These are phyloP conservation scores for Gleditsia sinensis DNA, from an alignment of 306 rosid genomes.

Conservation along the genomic window DNA sequence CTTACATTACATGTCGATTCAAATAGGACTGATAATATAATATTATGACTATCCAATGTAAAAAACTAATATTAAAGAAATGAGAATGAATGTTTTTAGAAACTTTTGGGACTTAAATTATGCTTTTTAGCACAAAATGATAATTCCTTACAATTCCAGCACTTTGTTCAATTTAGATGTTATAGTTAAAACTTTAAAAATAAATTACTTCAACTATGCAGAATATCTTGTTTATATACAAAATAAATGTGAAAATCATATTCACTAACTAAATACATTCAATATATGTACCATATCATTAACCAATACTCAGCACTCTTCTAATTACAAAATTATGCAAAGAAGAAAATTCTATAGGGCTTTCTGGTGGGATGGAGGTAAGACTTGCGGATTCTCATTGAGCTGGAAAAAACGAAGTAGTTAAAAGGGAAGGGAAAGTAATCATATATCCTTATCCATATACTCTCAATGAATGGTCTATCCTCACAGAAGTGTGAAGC, in stretches of 20 bases:
- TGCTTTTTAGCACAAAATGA: no score
- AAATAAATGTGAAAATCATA: background rate
- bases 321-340: background rate
- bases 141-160: background rate
- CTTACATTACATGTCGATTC: no score
- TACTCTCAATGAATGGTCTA: background rate
- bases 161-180: no score
- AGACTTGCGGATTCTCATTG: background rate
- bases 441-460: background rate
- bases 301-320: background rate
- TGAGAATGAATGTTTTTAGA: background rate
- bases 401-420: background rate
- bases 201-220: background rate
- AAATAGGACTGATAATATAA: no score
- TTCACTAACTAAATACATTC: background rate
- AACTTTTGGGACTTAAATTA: background rate
- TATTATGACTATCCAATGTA: background rate
- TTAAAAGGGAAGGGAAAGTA: background rate
- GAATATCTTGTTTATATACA: background rate
- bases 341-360: background rate
- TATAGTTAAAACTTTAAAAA: no score
- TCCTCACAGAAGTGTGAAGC: background rate
- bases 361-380: background rate
- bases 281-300: background rate
- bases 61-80: background rate